These are phyloP conservation scores for Syzygium oleosum DNA, from an alignment of 345 rosid genomes.

Conservation along the genomic window DNA sequence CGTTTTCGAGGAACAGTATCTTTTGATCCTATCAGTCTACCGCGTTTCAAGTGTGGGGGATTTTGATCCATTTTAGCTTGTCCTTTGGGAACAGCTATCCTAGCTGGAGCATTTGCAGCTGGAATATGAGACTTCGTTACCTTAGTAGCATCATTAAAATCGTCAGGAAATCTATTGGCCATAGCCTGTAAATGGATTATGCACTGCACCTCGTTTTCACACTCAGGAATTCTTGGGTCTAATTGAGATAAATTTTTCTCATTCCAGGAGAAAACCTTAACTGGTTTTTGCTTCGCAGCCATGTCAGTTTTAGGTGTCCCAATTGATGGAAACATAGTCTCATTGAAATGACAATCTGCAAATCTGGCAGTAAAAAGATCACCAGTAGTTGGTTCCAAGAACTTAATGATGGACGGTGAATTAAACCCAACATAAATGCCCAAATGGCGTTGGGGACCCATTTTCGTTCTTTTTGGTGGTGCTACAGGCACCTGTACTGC, in stretches of 20 bases:
- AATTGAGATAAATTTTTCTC: not conserved
- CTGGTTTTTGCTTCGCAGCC: not conserved
- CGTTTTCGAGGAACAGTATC: not conserved
- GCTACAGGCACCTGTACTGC: not conserved
- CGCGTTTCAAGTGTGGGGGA: not conserved
- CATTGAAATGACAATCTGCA: not conserved
- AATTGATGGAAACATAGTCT: not conserved
- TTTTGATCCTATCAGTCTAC: not conserved
- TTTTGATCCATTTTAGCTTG: not conserved
- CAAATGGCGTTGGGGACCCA: not conserved
- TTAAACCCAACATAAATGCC: not conserved
- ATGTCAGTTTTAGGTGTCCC: too few relatives aligned
- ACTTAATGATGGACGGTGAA: not conserved
- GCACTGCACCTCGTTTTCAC: not conserved
- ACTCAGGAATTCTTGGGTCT: not conserved
- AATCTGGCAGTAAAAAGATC: not conserved
- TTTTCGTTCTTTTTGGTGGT: not conserved
- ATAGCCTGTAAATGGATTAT: not conserved
- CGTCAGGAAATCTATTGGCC: not conserved
- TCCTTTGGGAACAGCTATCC: not conserved
- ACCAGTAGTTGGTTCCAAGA: not conserved
- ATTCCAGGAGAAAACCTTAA: not conserved
- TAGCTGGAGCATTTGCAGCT: not conserved
- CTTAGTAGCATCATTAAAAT: not conserved
- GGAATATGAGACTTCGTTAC: not conserved